Evolutionary conservation across 352 stramenopile genomes (phyloP).

Genomic region (Pythium plurisporium): DNA sequence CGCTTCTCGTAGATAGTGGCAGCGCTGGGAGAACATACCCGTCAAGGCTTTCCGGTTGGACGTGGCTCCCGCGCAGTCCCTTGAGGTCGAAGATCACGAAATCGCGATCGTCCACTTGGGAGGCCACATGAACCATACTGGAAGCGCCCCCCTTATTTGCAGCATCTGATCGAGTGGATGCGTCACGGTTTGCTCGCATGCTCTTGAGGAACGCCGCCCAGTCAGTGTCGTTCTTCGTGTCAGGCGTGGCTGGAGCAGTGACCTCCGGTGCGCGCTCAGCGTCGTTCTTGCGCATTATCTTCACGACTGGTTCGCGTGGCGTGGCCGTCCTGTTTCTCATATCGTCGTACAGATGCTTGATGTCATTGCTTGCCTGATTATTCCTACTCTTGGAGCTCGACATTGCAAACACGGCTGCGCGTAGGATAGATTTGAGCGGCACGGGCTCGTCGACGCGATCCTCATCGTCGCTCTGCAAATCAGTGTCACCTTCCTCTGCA

Average conservation of each 20-base stretch:
- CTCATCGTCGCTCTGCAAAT: background rate
- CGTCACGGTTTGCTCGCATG: constrained; percentile 18
- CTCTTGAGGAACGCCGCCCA: constrained; percentile 25
- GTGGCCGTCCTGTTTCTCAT: constrained; percentile 11
- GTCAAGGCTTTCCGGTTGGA: constrained; percentile 37
- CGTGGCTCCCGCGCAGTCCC: constrained; percentile 18
- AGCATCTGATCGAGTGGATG: background rate
- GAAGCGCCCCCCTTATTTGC: background rate
- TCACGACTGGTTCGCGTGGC: constrained; percentile 10
- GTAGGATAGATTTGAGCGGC: constrained; percentile 53
- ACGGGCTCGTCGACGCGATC: constrained; percentile 18
- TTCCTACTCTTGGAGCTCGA: constrained; percentile 52
- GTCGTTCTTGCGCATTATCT: background rate
- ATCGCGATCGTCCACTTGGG: constrained; percentile 33
- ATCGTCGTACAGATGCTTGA: constrained; percentile 40
- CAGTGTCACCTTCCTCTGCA: background rate
- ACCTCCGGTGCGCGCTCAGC: background rate
- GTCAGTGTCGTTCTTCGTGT: constrained; percentile 10
- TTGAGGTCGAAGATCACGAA: constrained; percentile 32
- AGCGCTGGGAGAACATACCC: constrained; percentile 37
- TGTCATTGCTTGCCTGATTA: constrained; percentile 30
- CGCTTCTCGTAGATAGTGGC: constrained; percentile 12
- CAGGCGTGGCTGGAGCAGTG: background rate
- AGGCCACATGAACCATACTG: constrained; percentile 33
- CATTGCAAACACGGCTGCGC: constrained; percentile 60